phyloP scores from a whole-genome alignment of 2,329 filamentous ascomycete genomes.

The Colletotrichum limetticola region DNA sequence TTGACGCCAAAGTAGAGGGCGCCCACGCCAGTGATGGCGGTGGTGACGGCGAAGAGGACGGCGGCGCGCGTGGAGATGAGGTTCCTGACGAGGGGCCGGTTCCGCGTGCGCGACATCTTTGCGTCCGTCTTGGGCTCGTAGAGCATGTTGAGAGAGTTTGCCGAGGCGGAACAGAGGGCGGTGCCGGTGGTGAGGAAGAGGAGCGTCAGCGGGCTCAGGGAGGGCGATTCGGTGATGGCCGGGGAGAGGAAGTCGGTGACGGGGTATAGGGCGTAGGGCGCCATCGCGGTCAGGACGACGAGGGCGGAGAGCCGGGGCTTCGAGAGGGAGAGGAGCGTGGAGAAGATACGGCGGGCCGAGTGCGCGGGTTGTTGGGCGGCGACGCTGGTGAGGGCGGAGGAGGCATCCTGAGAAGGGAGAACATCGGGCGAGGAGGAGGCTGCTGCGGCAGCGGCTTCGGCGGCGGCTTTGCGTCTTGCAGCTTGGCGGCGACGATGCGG shows the following conservation, averaged over 20 bases:
- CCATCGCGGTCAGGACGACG: conserved; percentile 90
- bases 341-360: conserved; percentile 73
- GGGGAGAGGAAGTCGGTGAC: conserved; percentile 86
- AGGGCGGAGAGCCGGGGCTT: conserved; percentile 94
- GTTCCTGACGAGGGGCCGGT: conserved; percentile 85
- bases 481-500: conserved; percentile 36
- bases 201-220: conserved; percentile 89
- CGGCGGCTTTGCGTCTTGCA: conserved; percentile 29
- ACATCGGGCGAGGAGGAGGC: conserved; percentile 35
- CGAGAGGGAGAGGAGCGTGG: conserved; percentile 89
- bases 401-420: conserved; percentile 60
- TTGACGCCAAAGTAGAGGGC: conserved; percentile 92
- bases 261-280: conserved; percentile 92
- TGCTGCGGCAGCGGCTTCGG: conserved; percentile 10
- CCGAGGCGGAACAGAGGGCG: conserved; percentile 86
- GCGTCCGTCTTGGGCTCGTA: conserved; percentile 92
- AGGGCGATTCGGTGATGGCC: conserved; percentile 74
- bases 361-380: conserved; percentile 61
- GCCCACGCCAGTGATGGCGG: conserved; percentile 75
- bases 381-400: conserved; percentile 63
- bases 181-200: conserved; percentile 93
- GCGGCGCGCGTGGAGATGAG: conserved; percentile 80
- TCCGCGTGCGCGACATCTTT: conserved; percentile 92
- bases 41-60: conserved; percentile 80
- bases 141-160: conserved; percentile 97